Evolutionary conservation across 2,329 filamentous ascomycete genomes (phyloP), one percentile per base, ranked within the genome.

Genomic region (Aureobasidium melanogenum): DNA sequence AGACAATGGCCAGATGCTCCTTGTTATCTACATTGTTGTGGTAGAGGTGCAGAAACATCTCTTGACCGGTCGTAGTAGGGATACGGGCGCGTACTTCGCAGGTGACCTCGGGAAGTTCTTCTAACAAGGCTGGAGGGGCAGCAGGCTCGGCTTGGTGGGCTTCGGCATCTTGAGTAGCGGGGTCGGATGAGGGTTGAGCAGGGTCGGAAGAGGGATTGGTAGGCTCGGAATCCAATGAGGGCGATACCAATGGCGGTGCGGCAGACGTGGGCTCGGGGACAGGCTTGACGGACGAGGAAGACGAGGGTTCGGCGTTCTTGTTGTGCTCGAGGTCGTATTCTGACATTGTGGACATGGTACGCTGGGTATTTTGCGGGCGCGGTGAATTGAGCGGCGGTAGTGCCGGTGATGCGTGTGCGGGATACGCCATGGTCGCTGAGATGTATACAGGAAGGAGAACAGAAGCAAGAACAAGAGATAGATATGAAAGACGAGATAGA

Each of bases 41-140:
- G 76, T 99, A 99, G 0, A 97, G 80, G 71, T 99, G 93, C 56
- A 99, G 76, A 75, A 95, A 99, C 91, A 99, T 97, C 74, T 99
- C 92, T 12, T 91, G 89, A 3, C 93, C 93, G 0, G 83, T 85
- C 2, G 91, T 93, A 0, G 93, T 97, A 0, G 94, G 94, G 68
- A 99, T 99, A 60, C 94, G 87, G 19, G 94, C 94, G 66, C 94
- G 88, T 52, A 97, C 94, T 66, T 95, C 86, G 77, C 94, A 99
- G 72, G 90, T 86, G n/a, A 99, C 93, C 26, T 88, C 77, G 8
- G 93, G 94, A 1, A 97, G 79, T 15, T 80, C 83, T 66, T 88
- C 80, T 7, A 97, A 83, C 24, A 96, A 80, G 63, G 84, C 86
- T 0, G 91, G 90, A 34, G 82, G 86, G 56, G 78, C 76, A 63